Evolutionary conservation across 352 stramenopile genomes (phyloP).

Genomic region (Globisporangium spiculum): DNA sequence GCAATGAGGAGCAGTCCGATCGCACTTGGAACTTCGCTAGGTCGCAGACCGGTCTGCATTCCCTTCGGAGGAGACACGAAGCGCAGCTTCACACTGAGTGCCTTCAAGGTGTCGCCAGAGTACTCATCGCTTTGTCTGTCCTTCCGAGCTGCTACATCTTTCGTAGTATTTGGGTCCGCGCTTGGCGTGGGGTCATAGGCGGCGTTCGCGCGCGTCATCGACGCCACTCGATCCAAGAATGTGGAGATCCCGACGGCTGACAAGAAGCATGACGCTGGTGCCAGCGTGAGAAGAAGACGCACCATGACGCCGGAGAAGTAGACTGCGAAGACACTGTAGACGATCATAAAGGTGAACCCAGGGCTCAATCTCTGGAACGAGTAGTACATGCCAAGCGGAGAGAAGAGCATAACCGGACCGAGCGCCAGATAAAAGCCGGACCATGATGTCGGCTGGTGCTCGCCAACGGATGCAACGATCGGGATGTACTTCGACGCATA

Average conservation of each 20-base stretch:
- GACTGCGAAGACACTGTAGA: slow-evolving; percentile 89
- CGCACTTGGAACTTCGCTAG: slow-evolving; percentile 21
- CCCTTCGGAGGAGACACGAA: slow-evolving; percentile 22
- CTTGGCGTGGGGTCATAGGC: neutral
- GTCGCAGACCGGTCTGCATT: slow-evolving; percentile 11
- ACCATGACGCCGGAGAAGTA: slow-evolving; percentile 95
- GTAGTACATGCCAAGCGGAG: slow-evolving; percentile 88
- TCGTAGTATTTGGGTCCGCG: neutral
- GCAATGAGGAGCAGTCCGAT: slow-evolving; percentile 51
- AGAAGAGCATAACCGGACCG: slow-evolving; percentile 83
- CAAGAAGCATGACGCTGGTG: slow-evolving; percentile 87
- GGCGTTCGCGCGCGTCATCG: slow-evolving; percentile 18
- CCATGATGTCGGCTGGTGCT: slow-evolving; percentile 94
- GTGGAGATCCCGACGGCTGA: slow-evolving; percentile 79
- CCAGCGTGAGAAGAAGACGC: slow-evolving; percentile 89
- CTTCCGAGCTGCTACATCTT: neutral
- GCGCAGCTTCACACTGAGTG: slow-evolving; percentile 27
- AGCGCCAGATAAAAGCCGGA: slow-evolving; percentile 92
- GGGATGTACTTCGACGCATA: slow-evolving; percentile 95
- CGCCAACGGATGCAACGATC: slow-evolving; percentile 93
- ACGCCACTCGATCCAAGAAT: slow-evolving; percentile 47
- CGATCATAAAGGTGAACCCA: slow-evolving; percentile 87
- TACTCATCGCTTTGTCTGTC: slow-evolving; percentile 7
- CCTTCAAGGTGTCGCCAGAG: slow-evolving; percentile 29
- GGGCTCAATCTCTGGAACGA: slow-evolving; percentile 71